Evolutionary conservation across 179 eudicot genomes (phyloP).

Genomic region (Beta corolliflora): DNA sequence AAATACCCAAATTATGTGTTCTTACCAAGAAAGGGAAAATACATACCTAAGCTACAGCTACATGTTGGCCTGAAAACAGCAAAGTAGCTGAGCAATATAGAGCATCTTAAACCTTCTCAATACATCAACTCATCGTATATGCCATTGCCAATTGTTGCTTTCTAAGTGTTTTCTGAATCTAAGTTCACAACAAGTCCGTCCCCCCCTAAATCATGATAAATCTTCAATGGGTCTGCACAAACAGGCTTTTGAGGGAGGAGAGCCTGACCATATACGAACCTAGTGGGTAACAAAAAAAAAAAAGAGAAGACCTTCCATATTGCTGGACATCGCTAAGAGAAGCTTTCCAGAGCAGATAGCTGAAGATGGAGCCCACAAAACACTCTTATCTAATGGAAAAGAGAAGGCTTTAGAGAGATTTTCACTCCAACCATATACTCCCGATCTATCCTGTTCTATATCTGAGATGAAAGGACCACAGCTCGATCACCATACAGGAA

Average conservation of each 20-base stretch:
- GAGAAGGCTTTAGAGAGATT: too few relatives aligned
- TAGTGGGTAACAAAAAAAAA: constrained; percentile 11
- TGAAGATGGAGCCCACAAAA: neutral
- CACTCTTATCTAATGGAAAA: too few relatives aligned
- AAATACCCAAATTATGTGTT: neutral
- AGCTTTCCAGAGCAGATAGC: neutral
- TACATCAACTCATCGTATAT: neutral
- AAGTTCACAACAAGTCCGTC: neutral
- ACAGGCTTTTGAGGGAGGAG: neutral
- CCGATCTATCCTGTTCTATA: neutral
- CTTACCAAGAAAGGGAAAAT: neutral
- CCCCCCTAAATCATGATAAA: too few relatives aligned
- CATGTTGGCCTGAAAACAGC: neutral
- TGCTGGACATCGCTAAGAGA: neutral
- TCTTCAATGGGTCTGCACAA: too few relatives aligned
- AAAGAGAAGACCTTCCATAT: neutral
- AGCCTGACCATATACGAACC: too few relatives aligned
- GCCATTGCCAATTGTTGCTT: neutral
- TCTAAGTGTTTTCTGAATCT: neutral
- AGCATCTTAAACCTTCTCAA: constrained; percentile 7
- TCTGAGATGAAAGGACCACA: neutral
- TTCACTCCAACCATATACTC: neutral
- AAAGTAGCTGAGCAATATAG: neutral
- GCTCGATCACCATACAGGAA: neutral
- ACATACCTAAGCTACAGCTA: constrained; percentile 7